Conservation (phyloP, 2,329 filamentous ascomycete species). For the Phaeosphaeria sp. region DNA sequence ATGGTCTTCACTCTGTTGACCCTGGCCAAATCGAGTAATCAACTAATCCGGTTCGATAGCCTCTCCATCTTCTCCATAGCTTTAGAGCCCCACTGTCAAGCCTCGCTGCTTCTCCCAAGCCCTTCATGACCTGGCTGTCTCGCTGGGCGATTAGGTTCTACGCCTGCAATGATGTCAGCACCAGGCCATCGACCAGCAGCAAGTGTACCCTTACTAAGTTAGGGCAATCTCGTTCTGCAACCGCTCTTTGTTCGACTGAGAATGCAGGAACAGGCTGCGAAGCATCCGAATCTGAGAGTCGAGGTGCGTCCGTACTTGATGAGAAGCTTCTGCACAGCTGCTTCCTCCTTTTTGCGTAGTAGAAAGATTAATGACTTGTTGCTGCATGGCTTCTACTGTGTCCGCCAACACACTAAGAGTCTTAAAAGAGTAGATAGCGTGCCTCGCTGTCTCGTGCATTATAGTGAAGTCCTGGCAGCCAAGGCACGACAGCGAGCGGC, state of each 20-base stretch:
- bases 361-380: background rate
- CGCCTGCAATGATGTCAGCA: constrained; percentile 10
- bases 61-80: background rate
- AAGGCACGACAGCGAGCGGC: background rate
- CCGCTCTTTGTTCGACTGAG: constrained; percentile 25
- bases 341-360: background rate
- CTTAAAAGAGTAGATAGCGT: constrained; percentile 23
- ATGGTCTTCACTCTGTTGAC: background rate
- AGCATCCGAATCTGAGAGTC: constrained; percentile 16
- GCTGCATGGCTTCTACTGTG: constrained; percentile 12
- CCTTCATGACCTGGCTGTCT: constrained; percentile 21
- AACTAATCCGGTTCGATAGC: no score
- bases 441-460: constrained; percentile 20
- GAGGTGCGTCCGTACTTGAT: background rate
- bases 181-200: background rate
- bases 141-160: constrained; percentile 27
- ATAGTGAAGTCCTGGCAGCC: constrained; percentile 7
- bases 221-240: constrained; percentile 25
- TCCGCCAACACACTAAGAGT: constrained; percentile 14
- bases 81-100: constrained; percentile 19
- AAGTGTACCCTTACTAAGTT: constrained; percentile 11
- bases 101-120: constrained; percentile 18
- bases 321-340: background rate
- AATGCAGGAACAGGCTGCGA: constrained; percentile 11
- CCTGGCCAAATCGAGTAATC: background rate